Percentiles rank a stretch among this genome's conserved stretches.
phyloP scores from a whole-genome alignment of 805 yeast genomes.

The Kluyveromyces nonfermentans region DNA sequence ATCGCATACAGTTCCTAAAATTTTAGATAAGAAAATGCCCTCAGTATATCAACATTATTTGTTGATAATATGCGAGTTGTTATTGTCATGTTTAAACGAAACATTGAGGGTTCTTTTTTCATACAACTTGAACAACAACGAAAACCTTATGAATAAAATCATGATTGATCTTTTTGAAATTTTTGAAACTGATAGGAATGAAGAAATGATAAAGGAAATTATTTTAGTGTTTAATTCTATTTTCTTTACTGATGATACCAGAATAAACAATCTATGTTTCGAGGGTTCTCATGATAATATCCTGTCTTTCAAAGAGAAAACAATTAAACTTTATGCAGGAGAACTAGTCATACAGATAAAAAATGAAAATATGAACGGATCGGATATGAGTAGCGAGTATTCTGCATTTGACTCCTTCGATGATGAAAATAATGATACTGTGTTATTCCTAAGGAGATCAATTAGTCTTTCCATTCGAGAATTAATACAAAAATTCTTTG shows the following conservation, averaged over 20 bases:
- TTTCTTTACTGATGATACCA: constrained; percentile 46
- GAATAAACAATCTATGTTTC: constrained; percentile 35
- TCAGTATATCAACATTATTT: not conserved
- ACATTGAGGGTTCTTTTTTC: not conserved
- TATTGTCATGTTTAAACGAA: not conserved
- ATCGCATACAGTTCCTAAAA: not conserved
- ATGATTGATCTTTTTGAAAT: constrained; percentile 36
- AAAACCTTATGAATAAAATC: constrained; percentile 2
- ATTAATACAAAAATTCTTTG: not conserved
- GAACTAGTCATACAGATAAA: constrained; percentile 78
- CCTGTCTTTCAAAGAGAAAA: not conserved
- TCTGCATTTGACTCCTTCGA: not conserved
- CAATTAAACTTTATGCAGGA: constrained; percentile 35
- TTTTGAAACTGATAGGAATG: constrained; percentile 75
- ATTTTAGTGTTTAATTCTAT: constrained; percentile 65
- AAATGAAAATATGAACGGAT: constrained; percentile 45
- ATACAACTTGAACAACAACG: too few relatives aligned
- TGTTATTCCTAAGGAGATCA: not conserved
- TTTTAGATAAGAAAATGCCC: not conserved
- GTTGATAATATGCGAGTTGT: not conserved
- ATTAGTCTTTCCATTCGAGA: not conserved
- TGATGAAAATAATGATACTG: not conserved
- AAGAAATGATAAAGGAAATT: constrained; percentile 53
- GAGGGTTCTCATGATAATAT: not conserved
- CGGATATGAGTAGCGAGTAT: not conserved